These are phyloP conservation scores for Phoma sp. DNA, from an alignment of 2,329 filamentous ascomycete species.

Conservation along the genomic window DNA sequence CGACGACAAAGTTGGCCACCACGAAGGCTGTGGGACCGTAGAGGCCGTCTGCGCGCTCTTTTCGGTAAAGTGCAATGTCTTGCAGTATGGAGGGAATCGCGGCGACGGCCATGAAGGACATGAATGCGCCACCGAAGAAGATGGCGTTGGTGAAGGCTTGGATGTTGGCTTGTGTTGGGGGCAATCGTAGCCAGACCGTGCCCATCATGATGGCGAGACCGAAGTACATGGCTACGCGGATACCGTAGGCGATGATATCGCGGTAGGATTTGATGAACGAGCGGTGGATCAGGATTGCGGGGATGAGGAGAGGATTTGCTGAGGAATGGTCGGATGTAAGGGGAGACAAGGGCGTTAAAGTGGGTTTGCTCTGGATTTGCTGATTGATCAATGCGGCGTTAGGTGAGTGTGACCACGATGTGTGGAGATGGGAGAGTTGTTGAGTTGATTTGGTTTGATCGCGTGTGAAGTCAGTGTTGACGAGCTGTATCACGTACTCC, in stretches of 20 bases:
- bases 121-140: conserved; percentile 60
- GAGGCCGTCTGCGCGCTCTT: conserved; percentile 82
- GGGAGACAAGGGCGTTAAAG: not conserved
- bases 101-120: conserved; percentile 68
- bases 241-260: conserved; percentile 83
- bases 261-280: conserved; percentile 84
- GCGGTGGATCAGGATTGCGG: conserved; percentile 73
- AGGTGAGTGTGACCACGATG: conserved; percentile 61
- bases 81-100: conserved; percentile 87
- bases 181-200: conserved; percentile 80
- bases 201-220: conserved; percentile 85
- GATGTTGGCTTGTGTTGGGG: conserved; percentile 72
- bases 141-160: conserved; percentile 84
- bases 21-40: conserved; percentile 77
- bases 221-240: conserved; percentile 82
- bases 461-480: conserved; percentile 76
- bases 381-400: conserved; percentile 38
- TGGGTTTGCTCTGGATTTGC: conserved; percentile 31
- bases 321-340: not conserved
- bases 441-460: conserved; percentile 56
- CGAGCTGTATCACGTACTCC: conserved; percentile 78
- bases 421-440: conserved; percentile 61
- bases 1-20: conserved; percentile 80
- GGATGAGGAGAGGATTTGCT: conserved; percentile 59
- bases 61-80: conserved; percentile 73